These are phyloP conservation scores for Erodium texanum DNA, from an alignment of 441 rosid genomes.

Conservation along the genomic window DNA sequence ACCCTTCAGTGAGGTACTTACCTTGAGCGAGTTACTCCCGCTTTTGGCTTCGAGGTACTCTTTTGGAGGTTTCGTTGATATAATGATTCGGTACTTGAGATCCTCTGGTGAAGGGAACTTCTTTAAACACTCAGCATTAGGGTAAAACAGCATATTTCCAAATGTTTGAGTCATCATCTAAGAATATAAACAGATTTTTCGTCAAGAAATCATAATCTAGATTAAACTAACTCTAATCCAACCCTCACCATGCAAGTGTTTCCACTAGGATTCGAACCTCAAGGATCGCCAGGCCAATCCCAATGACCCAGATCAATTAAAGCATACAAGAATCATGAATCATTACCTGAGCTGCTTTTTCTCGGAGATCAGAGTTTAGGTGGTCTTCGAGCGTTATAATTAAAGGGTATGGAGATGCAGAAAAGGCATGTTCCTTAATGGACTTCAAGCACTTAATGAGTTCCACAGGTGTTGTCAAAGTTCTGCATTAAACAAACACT, in stretches of 20 bases:
- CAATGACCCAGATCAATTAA: too few species aligned
- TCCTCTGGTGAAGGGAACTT: conserved; percentile 68
- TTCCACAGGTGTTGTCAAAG: conserved; percentile 78
- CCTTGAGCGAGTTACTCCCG: conserved; percentile 1
- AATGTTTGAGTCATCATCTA: conserved; percentile 74
- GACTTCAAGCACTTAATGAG: conserved; percentile 62
- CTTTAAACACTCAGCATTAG: conserved; percentile 61
- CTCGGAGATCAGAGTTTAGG: conserved; percentile 68
- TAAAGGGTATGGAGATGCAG: conserved; percentile 67
- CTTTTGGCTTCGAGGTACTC: conserved; percentile 57
- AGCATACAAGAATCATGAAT: too few species aligned
- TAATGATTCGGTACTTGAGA: conserved; percentile 50
- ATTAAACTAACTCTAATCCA: too few species aligned
- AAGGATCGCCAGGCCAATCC: too few species aligned
- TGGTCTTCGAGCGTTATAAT: conserved; percentile 93
- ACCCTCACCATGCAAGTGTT: too few species aligned
- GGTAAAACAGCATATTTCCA: conserved; percentile 64
- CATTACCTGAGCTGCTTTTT: conserved; percentile 74
- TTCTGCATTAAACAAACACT: conserved; percentile 32
- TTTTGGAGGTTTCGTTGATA: conserved; percentile 90
- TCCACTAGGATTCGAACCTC: too few species aligned
- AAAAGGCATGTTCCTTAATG: conserved; percentile 64
- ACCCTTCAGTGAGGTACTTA: conserved; percentile 28
- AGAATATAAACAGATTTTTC: conserved; percentile 16
- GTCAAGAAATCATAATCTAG: too few species aligned